Base-by-base conservation (phyloP, 2,329 filamentous ascomycete species). In the Magnaporthiopsis rhizophila region DNA sequence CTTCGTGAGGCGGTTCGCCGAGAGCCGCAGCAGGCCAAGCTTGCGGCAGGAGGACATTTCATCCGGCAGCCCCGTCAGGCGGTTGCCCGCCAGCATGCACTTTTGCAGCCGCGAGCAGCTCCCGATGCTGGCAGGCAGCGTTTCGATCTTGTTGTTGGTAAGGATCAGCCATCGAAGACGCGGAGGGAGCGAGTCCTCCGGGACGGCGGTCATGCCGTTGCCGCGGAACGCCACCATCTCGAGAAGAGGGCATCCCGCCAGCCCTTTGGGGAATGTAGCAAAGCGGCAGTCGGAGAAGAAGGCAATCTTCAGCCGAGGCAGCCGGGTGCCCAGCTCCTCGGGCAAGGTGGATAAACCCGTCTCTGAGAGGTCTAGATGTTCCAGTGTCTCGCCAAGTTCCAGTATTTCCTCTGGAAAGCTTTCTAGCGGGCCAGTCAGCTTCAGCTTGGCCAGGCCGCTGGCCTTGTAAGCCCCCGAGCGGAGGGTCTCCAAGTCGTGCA, bases 71-170 rank as follows among this genome's bases (percentile, higher is more conserved):
- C 61, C 62, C 0, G 66, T 69, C 30, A 82, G 72, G n/a, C 65
- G 69, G 67, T 82, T 82, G 18, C 79, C 79, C 1, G 80, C 75
- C n/a, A 82, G 69, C 77, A 81, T 79, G 67, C 79, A 81, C 69
- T 81, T 80, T 67, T 81, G 76, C 5, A 82, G 72, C 13, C 74
- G 73, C 24, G 67, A 66, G 65, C 79, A 82, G 26, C 70, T 69
- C 12, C 79, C 78, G 61, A 82, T 78, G 68, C 74, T 78, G 24
- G 67, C 67, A 0, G 80, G 79, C 9, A 83, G 69, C 9, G 66
- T 63, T 3, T 66, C 65, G 57, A 82, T 74, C 56, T 68, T 66
- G 69, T 82, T 82, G 67, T 79, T 75, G 24, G 80, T 82, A 15
- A 83, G 71, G 62, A 82, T 80, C 56, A 82, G 71, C 77, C 78